phyloP scores from a whole-genome alignment of 768 basidiomycete genomes.

The Pilatotrama ljubarskyi region DNA sequence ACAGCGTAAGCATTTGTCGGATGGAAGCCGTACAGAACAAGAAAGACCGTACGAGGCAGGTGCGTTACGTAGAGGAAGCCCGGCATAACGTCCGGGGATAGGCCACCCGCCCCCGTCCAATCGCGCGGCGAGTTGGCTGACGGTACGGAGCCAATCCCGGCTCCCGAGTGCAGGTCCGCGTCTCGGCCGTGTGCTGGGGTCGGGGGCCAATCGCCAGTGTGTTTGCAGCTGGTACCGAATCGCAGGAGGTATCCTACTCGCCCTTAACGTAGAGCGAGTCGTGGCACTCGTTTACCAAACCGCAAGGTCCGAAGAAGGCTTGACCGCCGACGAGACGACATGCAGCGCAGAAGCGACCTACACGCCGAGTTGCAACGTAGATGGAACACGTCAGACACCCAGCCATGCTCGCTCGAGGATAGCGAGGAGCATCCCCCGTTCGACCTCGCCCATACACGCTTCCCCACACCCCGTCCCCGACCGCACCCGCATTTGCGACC shows the following conservation, averaged over 20 bases:
- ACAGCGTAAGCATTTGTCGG: not conserved
- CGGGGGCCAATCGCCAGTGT: not conserved
- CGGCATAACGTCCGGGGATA: not conserved
- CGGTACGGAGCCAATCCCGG: not conserved
- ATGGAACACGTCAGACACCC: slow-evolving; percentile 4
- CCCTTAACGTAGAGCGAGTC: not conserved
- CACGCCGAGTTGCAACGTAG: not conserved
- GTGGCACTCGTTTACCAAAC: not conserved
- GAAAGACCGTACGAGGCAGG: not conserved
- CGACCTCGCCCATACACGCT: slow-evolving; percentile 22
- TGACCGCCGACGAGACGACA: not conserved
- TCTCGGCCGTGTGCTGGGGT: not conserved
- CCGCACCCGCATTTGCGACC: not conserved
- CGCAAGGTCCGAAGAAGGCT: not conserved
- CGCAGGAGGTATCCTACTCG: not conserved
- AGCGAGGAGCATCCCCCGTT: slow-evolving; percentile 30
- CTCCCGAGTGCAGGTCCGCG: not conserved
- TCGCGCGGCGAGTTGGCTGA: not conserved
- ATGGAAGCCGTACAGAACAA: not conserved
- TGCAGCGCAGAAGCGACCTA: not conserved
- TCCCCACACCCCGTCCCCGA: not conserved
- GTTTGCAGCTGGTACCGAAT: not conserved
- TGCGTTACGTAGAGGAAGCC: not conserved
- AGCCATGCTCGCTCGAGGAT: slow-evolving; percentile 31
- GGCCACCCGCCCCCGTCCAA: not conserved